Percentiles rank a stretch among this genome's conserved stretches.
Evolutionary conservation across 192 early-diverging fungal genomes (phyloP).

Genomic region (Entomortierella parvispora): DNA sequence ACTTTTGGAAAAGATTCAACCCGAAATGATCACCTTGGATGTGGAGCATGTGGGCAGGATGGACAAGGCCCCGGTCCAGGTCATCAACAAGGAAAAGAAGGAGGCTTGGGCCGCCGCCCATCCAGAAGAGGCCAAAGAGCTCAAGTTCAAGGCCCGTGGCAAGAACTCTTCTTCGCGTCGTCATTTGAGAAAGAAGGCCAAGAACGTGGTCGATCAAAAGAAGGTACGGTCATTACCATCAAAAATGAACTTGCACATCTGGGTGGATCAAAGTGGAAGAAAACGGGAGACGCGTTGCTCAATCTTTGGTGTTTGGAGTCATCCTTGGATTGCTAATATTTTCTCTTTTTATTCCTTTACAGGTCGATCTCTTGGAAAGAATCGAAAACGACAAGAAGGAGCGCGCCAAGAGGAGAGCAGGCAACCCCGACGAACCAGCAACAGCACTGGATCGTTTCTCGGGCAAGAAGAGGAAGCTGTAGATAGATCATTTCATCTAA

Average conservation of each 20-base stretch:
- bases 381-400: slow-evolving; percentile 68
- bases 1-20: slow-evolving; percentile 93
- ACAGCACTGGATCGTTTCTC: slow-evolving; percentile 74
- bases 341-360: background rate
- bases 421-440: slow-evolving; percentile 58
- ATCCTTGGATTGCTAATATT: background rate
- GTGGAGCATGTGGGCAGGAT: slow-evolving; percentile 83
- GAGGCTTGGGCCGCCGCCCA: slow-evolving; percentile 65
- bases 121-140: slow-evolving; percentile 60
- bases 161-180: slow-evolving; percentile 82
- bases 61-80: slow-evolving; percentile 72
- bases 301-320: background rate
- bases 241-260: background rate
- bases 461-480: slow-evolving; percentile 53
- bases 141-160: slow-evolving; percentile 70
- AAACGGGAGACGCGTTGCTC: too few species aligned
- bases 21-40: slow-evolving; percentile 92
- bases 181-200: slow-evolving; percentile 80
- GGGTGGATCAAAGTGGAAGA: background rate
- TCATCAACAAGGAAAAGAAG: slow-evolving; percentile 66
- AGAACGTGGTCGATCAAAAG: slow-evolving; percentile 83
- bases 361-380: slow-evolving; percentile 58
- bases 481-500: background rate
- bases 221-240: slow-evolving; percentile 57
- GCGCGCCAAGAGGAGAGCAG: slow-evolving; percentile 59